A percentile compares a stretch with the other conserved stretches of the same genome.
Conservation (phyloP, 176 grass and related monocot genomes). For the Carex scoparia region DNA sequence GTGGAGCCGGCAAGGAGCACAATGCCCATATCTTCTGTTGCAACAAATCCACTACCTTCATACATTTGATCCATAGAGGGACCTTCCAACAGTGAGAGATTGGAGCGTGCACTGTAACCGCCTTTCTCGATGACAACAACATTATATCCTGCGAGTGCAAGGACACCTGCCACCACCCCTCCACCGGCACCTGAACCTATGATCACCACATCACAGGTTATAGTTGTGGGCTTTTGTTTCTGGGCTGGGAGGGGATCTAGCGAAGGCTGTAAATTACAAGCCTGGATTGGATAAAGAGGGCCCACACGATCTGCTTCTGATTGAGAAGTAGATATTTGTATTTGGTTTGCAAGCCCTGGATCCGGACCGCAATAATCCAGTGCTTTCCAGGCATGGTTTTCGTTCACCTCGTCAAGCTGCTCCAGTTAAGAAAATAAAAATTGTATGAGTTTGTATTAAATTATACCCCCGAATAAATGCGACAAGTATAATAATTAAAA, state of each 20-base stretch:
- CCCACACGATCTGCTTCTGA: slow-evolving; percentile 51
- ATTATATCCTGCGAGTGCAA: slow-evolving; percentile 59
- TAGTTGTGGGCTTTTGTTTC: slow-evolving; percentile 35
- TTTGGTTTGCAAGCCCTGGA: not conserved
- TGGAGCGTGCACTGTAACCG: slow-evolving; percentile 49
- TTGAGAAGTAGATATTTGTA: slow-evolving; percentile 31
- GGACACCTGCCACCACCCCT: slow-evolving; percentile 66
- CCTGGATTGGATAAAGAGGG: slow-evolving; percentile 37
- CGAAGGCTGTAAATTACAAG: not conserved
- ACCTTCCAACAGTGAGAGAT: slow-evolving; percentile 58
- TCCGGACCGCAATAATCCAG: slow-evolving; percentile 48
- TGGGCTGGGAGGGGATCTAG: slow-evolving; percentile 13
- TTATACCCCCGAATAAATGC: not conserved
- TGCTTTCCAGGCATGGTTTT: slow-evolving; percentile 72
- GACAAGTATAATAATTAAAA: not conserved
- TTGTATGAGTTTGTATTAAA: not conserved
- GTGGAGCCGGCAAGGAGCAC: slow-evolving; percentile 63
- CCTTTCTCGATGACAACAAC: slow-evolving; percentile 85
- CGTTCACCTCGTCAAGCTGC: slow-evolving; percentile 58
- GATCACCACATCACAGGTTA: slow-evolving; percentile 58
- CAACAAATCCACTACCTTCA: slow-evolving; percentile 50
- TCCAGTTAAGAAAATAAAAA: not conserved
- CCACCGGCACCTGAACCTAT: slow-evolving; percentile 85
- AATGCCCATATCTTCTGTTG: slow-evolving; percentile 27
- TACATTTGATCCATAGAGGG: slow-evolving; percentile 64